Conservation (phyloP, 176 grass and related monocot species). For the Triticum monococcum region DNA sequence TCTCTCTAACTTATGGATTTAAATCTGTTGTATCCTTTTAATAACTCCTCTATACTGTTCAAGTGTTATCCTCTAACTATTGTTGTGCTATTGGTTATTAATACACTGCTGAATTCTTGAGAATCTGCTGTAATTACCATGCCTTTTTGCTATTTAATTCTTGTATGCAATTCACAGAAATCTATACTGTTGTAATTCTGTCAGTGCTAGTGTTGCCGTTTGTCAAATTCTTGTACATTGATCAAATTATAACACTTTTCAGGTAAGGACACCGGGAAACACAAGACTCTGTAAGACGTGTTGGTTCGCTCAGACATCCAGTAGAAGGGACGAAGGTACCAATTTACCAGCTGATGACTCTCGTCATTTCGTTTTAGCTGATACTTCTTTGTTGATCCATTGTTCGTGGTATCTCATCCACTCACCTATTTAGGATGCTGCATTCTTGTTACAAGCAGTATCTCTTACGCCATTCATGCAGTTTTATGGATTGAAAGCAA, state of each 20-base stretch:
- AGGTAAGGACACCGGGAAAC: background rate
- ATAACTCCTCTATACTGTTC: background rate
- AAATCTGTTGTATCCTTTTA: background rate
- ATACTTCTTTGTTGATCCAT: background rate
- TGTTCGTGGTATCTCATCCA: background rate
- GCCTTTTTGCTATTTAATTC: background rate
- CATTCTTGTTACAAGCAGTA: background rate
- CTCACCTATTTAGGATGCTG: background rate
- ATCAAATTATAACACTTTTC: background rate
- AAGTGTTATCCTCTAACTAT: background rate
- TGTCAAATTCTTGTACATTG: background rate
- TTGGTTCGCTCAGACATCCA: constrained; percentile 19
- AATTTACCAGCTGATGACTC: background rate
- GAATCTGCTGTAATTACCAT: background rate
- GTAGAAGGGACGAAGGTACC: constrained; percentile 6
- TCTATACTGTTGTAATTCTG: background rate
- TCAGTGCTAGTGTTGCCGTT: background rate
- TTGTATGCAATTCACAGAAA: background rate
- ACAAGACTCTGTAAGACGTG: constrained; percentile 10
- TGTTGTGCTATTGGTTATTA: background rate
- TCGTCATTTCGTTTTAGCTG: background rate
- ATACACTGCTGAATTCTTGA: background rate
- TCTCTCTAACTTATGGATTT: background rate
- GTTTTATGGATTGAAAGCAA: background rate
- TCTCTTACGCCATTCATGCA: background rate